A percentile compares a stretch with the other conserved stretches of the same genome.
phyloP scores from a whole-genome alignment of 257 asterid genomes.

The Coffea canephora region DNA sequence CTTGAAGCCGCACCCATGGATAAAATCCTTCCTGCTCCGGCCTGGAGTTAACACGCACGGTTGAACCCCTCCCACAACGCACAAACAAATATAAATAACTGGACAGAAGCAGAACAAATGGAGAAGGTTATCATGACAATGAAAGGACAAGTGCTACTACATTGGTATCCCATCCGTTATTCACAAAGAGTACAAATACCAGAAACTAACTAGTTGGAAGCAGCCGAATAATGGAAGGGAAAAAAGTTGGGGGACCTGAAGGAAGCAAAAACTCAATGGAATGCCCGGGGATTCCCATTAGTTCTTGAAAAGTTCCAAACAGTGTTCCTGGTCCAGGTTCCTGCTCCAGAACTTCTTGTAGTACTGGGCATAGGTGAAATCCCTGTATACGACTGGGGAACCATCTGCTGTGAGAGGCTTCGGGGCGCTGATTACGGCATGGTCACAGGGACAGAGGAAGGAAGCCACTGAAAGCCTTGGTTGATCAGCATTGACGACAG shows the following conservation, averaged over 20 bases:
- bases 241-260: neutral
- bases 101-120: no score
- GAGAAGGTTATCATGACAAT: neutral
- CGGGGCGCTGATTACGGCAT: conserved; percentile 66
- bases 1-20: neutral
- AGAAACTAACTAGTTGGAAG: neutral
- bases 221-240: neutral
- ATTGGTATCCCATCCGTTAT: neutral
- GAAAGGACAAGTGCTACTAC: neutral
- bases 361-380: conserved; percentile 72
- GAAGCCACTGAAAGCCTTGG: conserved; percentile 80
- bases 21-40: neutral
- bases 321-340: conserved; percentile 71
- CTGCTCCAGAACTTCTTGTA: conserved; percentile 90
- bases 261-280: neutral
- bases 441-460: conserved; percentile 76
- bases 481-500: conserved; percentile 63
- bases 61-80: neutral
- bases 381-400: conserved; percentile 43
- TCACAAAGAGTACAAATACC: neutral
- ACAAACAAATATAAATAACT: neutral
- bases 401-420: conserved; percentile 41
- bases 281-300: conserved; percentile 8
- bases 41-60: neutral
- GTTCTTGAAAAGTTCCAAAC: conserved; percentile 74